These are phyloP conservation scores for Fagopyrum tataricum DNA, from an alignment of 148 eudicot species.

Conservation along the genomic window DNA sequence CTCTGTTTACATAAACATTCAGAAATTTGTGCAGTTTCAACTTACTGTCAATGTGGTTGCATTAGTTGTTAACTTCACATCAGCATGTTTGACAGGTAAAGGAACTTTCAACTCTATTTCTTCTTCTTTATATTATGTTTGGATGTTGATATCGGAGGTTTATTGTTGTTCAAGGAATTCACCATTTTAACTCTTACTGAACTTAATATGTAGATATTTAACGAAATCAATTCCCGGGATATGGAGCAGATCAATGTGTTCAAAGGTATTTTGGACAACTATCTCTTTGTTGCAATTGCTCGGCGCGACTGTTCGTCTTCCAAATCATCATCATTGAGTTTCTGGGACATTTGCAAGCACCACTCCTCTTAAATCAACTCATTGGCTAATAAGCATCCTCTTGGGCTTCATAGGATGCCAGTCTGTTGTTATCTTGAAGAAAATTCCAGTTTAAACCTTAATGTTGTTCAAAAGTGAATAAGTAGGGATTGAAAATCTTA, in stretches of 20 bases:
- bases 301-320: constrained; percentile 54
- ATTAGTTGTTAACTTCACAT: constrained; percentile 77
- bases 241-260: constrained; percentile 83
- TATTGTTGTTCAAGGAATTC: constrained; percentile 31
- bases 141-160: not conserved
- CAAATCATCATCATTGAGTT: constrained; percentile 82
- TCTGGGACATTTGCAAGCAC: constrained; percentile 94
- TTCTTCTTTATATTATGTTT: not conserved
- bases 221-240: constrained; percentile 87
- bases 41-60: constrained; percentile 95
- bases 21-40: constrained; percentile 96
- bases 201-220: constrained; percentile 57
- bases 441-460: constrained; percentile 29
- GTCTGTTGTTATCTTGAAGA: constrained; percentile 65
- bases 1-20: constrained; percentile 89
- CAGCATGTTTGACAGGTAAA: constrained; percentile 91
- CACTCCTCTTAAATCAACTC: constrained; percentile 59
- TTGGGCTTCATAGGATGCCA: constrained; percentile 89
- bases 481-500: not conserved
- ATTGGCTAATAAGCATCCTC: constrained; percentile 63
- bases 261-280: constrained; percentile 78
- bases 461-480: not conserved
- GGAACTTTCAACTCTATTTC: not conserved
- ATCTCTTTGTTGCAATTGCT: constrained; percentile 66
- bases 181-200: not conserved